Base-by-base conservation (phyloP, 2,329 filamentous ascomycete species). In the Magnaporthiopsis poae region DNA sequence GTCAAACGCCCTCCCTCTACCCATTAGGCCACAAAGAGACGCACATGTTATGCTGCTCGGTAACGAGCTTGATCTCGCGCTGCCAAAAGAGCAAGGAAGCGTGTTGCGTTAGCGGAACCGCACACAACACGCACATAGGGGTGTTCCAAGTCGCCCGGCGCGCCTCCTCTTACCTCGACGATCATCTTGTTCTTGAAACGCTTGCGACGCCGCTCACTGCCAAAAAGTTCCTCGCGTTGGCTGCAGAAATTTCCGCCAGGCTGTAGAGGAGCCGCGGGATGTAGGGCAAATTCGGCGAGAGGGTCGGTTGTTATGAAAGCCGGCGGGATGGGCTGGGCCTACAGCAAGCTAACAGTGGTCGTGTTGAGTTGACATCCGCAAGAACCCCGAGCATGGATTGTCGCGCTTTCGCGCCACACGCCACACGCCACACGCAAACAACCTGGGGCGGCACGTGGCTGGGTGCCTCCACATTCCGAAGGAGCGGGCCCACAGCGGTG, bases 31-130 rank as follows among this genome's bases (percentile, higher is more conserved):
- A 12, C 35, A 18, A 46, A 60, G 59, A 21, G 62, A 71, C 74
- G 65, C 86, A 96, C 92, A 92, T 90, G 79, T 92, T 86, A 76
- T 88, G 86, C 79, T 98, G 94, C 81, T 95, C 89, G 65, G 95
- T 98, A 72, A 97, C 85, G 80, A 99, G 87, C 86, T 94, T 96
- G 79, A 99, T 84, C 75, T 87, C 90, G 74, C 95, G 88, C 85
- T 97, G 90, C 15, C 74, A 64, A 66, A 69, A 67, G 46, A 64
- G 67, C 46, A 56, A 56, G 46, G 7, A 56, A 56, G 8, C n/a
- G 21, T n/a, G 9, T 25, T 5, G 9, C 7, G n/a, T 56, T 56
- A 56, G 46, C 46, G 46, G 8, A 3, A 56, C 15, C 60, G 35
- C 39, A 60, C 31, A 62, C 36, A 35, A 35, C 62, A 46, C 39